Base-by-base conservation (phyloP, 495 filamentous ascomycete genomes). In the Penicillium tannophilum region DNA sequence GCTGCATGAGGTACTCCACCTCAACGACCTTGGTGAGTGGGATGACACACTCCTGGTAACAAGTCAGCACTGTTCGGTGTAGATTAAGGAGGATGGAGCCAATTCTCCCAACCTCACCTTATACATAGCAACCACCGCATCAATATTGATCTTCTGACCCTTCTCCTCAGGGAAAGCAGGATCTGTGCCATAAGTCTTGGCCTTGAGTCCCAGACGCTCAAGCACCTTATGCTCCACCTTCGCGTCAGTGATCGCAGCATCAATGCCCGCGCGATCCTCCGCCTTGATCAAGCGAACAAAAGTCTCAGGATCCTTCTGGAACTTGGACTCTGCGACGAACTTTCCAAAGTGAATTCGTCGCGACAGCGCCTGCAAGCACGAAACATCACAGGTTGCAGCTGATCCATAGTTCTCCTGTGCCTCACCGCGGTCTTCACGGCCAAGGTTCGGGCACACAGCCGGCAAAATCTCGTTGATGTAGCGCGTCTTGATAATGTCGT, bases 271-370 rank as follows among this genome's bases (percentile, higher is more conserved):
- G 4, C 91, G 79, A 75, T 99, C 93, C 52, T 79, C 86, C 12
- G 82, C 86, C 63, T 84, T 84, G 72, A 99, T 97, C 76, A 97
- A 70, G 53, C 76, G 71, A 1, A 91, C 90, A 72, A 92, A 98
- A 55, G 69, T 77, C 64, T 93, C 90, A 30, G 86, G 83, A 63
- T 97, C 91, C 56, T 89, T 85, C 64, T 82, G 84, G 72, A 97
- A 99, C 80, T 99, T 99, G n/a, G 90, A 88, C 79, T 99, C 95
- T 11, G 95, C 95, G 5, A 99, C 95, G 67, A 97, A 97, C 79
- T 97, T 99, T 56, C 95, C 95, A 74, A 97, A 99, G 73, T 99
- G 95, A 60, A 99, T 91, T 48, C 95, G 82, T 17, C 93, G 82
- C 44, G 92, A 96, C 11, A 99, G 79, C 16, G 95, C 90, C 78